Conservation (phyloP, 441 rosid genomes). For the Pelargonium citronellum region DNA sequence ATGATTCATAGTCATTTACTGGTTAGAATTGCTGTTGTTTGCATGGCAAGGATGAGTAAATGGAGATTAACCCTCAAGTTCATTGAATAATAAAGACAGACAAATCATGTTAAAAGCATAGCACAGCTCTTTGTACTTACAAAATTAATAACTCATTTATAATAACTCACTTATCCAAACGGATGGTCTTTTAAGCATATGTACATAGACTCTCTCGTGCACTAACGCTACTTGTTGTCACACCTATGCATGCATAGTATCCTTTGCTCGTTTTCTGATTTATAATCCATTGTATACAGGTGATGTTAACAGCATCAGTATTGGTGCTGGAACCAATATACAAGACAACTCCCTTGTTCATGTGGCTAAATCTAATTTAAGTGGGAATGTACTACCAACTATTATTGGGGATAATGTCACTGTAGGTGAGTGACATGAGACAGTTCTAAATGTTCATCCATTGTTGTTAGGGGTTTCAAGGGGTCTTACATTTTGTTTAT, state of each 20-base stretch:
- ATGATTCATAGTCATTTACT: background rate
- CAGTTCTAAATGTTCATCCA: background rate
- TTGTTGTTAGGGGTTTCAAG: background rate
- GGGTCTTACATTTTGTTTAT: background rate
- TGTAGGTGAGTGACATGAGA: slow-evolving; percentile 49
- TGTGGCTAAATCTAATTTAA: slow-evolving; percentile 58
- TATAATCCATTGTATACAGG: slow-evolving; percentile 35
- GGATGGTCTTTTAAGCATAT: background rate
- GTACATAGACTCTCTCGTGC: background rate
- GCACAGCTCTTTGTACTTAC: background rate
- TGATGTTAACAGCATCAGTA: slow-evolving; percentile 68
- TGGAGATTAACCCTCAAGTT: background rate
- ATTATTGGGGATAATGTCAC: slow-evolving; percentile 84
- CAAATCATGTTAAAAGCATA: background rate
- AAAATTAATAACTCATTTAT: background rate
- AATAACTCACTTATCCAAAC: background rate
- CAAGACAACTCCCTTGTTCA: slow-evolving; percentile 56
- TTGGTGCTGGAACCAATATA: slow-evolving; percentile 90
- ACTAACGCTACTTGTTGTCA: background rate
- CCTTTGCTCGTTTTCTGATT: slow-evolving; percentile 2
- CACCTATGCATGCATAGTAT: background rate
- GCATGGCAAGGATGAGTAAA: background rate
- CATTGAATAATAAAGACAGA: background rate
- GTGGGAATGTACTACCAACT: slow-evolving; percentile 87
- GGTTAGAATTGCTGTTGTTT: background rate